Base-by-base conservation (phyloP, 257 asterid species). In the Przewalskia tangutica region DNA sequence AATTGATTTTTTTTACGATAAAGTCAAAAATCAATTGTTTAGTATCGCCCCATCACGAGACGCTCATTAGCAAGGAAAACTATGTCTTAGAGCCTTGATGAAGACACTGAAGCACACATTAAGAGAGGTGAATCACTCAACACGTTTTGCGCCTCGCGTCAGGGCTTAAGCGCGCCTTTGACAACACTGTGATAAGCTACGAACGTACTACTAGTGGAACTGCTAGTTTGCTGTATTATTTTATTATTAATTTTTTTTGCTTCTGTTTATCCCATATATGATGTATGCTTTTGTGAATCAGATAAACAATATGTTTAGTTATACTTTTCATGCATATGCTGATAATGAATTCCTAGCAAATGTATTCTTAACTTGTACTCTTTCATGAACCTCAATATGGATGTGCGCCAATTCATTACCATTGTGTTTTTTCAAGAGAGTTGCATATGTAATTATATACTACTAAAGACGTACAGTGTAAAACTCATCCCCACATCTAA, bases 241-340 rank as follows among this genome's bases (percentile, higher is more conserved):
- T 73, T 73, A 23, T 73, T 20, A 11, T 75, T 1, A 27, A 50
- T 50, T 73, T 13, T 7, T 50, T 50, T 50, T 75, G 6, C 79
- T 75, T 23, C 62, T 50, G 62, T 13, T 48, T 75, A 42, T 23
- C 13, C 44, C 80, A 50, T 27, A 14, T 50, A 48, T 75, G 80
- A 50, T 50, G 62, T 75, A 50, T 50, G 62, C 80, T 48, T 50
- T 48, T 75, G 80, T 75, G 80, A 75, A 75, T 75, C 62, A 75
- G 62, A 75, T 50, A 75, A 75, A 75, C 46, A 50, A 73, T 75
- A 50, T n/a, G 36, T 42, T 7, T 42, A 75, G 62, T 46, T 50
- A 23, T 51, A 68, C 6, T 75, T 71, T 50, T 32, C 80, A 75
- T 73, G 79, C 42, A 73, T 73, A 20, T 50, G 23, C 60, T 50